These are phyloP conservation scores for Penicillium occitanis DNA, from an alignment of 2,329 filamentous ascomycete genomes.

Conservation along the genomic window DNA sequence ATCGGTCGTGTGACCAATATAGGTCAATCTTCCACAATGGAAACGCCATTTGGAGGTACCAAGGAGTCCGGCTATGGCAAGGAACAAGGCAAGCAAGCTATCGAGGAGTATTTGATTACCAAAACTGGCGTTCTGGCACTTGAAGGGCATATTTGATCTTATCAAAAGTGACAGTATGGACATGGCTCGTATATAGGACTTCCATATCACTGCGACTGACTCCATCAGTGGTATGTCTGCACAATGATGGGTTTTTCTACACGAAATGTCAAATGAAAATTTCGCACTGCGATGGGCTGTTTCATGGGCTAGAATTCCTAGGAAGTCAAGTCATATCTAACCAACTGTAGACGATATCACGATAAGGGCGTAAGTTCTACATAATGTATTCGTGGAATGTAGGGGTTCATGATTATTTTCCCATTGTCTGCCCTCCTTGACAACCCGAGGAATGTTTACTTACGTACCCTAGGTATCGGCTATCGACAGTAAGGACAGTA, in stretches of 20 bases:
- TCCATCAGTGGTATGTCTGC: neutral
- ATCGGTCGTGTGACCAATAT: constrained; percentile 19
- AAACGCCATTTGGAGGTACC: constrained; percentile 66
- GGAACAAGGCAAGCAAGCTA: constrained; percentile 55
- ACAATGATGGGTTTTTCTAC: neutral
- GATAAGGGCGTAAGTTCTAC: neutral
- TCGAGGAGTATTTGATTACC: constrained; percentile 43
- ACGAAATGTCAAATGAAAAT: too few relatives aligned
- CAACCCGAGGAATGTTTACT: constrained; percentile 4
- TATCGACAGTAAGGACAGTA: neutral
- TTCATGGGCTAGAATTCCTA: neutral
- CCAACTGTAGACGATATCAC: neutral
- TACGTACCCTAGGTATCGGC: neutral
- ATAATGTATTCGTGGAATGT: neutral
- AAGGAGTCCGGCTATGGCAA: constrained; percentile 69
- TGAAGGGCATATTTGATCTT: constrained; percentile 13
- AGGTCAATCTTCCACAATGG: constrained; percentile 64
- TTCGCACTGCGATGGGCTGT: neutral
- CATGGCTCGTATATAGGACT: neutral
- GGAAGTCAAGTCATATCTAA: neutral
- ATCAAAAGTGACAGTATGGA: neutral
- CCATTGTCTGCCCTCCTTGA: neutral
- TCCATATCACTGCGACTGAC: neutral
- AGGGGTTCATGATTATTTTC: neutral
- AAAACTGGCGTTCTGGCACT: constrained; percentile 49